Evolutionary conservation across 129 eudicot genomes (phyloP).

Genomic region (Centella asiatica): DNA sequence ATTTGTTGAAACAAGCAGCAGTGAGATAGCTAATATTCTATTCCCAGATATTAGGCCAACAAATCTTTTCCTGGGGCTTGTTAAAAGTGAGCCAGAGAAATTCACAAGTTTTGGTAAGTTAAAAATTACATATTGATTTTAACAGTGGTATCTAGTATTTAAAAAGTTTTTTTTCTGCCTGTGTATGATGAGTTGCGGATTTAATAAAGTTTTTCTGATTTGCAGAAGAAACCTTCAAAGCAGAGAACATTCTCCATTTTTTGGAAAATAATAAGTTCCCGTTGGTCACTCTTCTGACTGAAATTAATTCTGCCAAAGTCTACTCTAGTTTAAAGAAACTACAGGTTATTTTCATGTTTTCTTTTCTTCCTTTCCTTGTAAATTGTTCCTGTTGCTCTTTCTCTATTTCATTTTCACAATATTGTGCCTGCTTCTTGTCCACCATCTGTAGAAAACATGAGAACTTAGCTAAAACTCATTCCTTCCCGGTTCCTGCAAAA

Average conservation of each 20-base stretch:
- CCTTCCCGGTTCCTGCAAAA: no score
- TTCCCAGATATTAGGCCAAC: slow-evolving; percentile 38
- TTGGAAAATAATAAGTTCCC: slow-evolving; percentile 80
- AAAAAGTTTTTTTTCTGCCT: background rate
- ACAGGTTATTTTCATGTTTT: slow-evolving; percentile 44
- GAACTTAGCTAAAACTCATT: no score
- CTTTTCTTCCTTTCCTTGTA: background rate
- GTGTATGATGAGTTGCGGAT: background rate
- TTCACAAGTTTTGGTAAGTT: slow-evolving; percentile 74
- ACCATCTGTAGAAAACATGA: no score
- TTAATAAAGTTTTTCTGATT: slow-evolving; percentile 3
- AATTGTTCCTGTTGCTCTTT: background rate
- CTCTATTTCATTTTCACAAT: background rate
- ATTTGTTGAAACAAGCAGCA: slow-evolving; percentile 57
- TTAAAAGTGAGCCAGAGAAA: slow-evolving; percentile 79
- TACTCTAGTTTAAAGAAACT: slow-evolving; percentile 50
- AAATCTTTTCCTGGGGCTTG: slow-evolving; percentile 56
- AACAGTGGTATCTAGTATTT: background rate
- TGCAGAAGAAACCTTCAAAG: slow-evolving; percentile 56
- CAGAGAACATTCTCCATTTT: slow-evolving; percentile 56
- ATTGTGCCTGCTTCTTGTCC: no score
- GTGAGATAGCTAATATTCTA: slow-evolving; percentile 42
- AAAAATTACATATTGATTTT: background rate
- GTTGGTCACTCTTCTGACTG: slow-evolving; percentile 66
- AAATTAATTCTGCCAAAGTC: slow-evolving; percentile 76